A percentile compares a stretch with the other conserved stretches of the same genome.
These are phyloP conservation scores for Sphaerulina populicola DNA, from an alignment of 2,329 filamentous ascomycete genomes.

Conservation along the genomic window DNA sequence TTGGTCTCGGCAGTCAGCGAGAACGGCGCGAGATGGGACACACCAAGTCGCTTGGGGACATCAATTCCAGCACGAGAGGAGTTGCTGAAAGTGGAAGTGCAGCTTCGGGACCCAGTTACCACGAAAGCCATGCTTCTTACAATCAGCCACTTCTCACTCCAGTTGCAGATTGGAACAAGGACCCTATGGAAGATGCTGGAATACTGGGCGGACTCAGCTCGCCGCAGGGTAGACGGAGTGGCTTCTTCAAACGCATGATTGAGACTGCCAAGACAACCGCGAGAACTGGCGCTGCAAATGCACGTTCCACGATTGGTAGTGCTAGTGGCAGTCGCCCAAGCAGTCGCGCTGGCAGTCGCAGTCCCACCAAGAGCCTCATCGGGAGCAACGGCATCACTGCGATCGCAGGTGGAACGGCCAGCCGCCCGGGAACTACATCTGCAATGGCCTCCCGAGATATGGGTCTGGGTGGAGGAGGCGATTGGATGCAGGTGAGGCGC, in stretches of 20 bases:
- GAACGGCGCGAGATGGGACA: slow-evolving; percentile 21
- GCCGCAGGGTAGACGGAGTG: slow-evolving; percentile 70
- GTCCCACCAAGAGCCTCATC: slow-evolving; percentile 41
- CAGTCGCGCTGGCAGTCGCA: slow-evolving; percentile 34
- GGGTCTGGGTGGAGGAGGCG: slow-evolving; percentile 57
- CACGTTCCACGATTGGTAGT: slow-evolving; percentile 72
- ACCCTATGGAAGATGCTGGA: slow-evolving; percentile 56
- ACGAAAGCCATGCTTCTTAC: slow-evolving; percentile 69
- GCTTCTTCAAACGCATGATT: slow-evolving; percentile 92
- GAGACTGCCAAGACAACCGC: slow-evolving; percentile 82
- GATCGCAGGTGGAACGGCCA: slow-evolving; percentile 45
- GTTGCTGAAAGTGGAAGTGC: slow-evolving; percentile 50
- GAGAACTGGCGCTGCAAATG: slow-evolving; percentile 67
- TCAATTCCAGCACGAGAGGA: slow-evolving; percentile 28
- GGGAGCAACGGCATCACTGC: slow-evolving; percentile 44
- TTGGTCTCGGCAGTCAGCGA: slow-evolving; percentile 39
- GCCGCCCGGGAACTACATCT: slow-evolving; percentile 24
- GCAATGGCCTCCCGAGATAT: slow-evolving; percentile 55
- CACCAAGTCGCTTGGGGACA: slow-evolving; percentile 23
- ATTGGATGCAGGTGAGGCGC: slow-evolving; percentile 95
- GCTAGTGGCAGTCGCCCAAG: slow-evolving; percentile 35
- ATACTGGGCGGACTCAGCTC: slow-evolving; percentile 67
- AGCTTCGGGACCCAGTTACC: slow-evolving; percentile 50
- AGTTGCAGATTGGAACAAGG: slow-evolving; percentile 52
- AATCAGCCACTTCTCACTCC: slow-evolving; percentile 51